phyloP scores from a whole-genome alignment of 163 green algal species.

The Scenedesmus sp. region DNA sequence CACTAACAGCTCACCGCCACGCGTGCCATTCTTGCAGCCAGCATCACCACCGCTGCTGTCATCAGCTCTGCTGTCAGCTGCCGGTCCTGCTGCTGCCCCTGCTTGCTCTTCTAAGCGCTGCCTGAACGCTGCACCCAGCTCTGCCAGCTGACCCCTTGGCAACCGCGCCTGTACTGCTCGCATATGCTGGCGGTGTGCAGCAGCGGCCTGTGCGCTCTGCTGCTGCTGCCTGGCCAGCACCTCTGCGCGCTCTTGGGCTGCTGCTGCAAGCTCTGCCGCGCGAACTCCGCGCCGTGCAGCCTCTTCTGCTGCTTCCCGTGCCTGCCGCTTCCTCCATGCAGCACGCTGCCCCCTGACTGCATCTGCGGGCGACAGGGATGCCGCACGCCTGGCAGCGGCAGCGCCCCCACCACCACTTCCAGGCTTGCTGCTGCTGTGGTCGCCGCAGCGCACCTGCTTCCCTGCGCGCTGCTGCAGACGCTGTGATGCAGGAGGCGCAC shows the following conservation, averaged over 20 bases:
- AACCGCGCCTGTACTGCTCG: constrained; percentile 4
- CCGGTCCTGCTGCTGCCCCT: background rate
- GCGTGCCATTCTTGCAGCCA: background rate
- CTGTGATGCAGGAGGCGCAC: background rate
- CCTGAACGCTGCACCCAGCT: constrained; percentile 33
- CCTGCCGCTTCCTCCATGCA: constrained; percentile 35
- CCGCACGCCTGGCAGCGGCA: constrained; percentile 4
- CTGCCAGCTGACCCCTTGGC: constrained; percentile 19
- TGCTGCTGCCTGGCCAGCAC: background rate
- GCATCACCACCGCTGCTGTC: background rate
- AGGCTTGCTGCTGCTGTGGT: background rate
- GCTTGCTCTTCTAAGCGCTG: background rate
- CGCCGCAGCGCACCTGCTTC: background rate
- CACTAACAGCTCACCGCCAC: background rate
- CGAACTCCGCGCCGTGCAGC: background rate
- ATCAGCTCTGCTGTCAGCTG: background rate
- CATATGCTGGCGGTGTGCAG: constrained; percentile 43
- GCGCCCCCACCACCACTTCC: background rate
- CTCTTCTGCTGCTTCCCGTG: constrained; percentile 13
- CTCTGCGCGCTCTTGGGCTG: background rate
- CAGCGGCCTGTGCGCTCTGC: background rate
- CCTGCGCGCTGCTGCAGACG: background rate
- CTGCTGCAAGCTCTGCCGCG: constrained; percentile 26
- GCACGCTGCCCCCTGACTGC: constrained; percentile 5
- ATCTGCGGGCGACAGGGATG: constrained; percentile 17